Percentiles rank a stretch among this genome's conserved stretches.
These are phyloP conservation scores for Mimosa bimucronata DNA, from an alignment of 306 rosid genomes.

Conservation along the genomic window DNA sequence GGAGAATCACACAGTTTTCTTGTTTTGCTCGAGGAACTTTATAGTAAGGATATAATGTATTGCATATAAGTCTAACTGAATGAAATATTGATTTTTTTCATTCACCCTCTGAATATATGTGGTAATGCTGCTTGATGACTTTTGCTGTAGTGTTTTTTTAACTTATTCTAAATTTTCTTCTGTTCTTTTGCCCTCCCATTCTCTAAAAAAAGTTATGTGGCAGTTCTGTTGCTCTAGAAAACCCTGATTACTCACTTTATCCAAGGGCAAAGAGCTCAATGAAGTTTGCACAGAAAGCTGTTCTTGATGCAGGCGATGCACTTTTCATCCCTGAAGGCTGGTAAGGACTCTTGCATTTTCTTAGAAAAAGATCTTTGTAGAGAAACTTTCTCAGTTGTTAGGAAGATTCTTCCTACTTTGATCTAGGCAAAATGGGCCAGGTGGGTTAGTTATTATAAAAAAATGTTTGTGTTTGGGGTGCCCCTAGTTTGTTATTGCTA, in stretches of 20 bases:
- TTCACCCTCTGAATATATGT: conserved; percentile 4
- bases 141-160: background rate
- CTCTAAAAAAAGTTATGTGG: conserved; percentile 31
- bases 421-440: conserved; percentile 22
- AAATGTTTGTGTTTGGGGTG: conserved; percentile 19
- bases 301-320: conserved; percentile 88
- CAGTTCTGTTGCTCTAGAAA: conserved; percentile 83
- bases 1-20: background rate
- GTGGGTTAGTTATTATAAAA: conserved; percentile 22
- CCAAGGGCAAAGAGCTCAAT: conserved; percentile 75
- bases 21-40: background rate
- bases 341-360: conserved; percentile 52
- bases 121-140: background rate
- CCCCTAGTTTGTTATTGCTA: conserved; percentile 1
- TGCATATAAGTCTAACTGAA: background rate
- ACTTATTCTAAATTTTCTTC: conserved; percentile 13
- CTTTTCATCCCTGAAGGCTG: conserved; percentile 99
- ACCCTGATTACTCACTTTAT: conserved; percentile 69
- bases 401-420: conserved; percentile 32
- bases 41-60: background rate
- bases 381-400: conserved; percentile 31
- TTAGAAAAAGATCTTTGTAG: conserved; percentile 17
- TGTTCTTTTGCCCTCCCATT: conserved; percentile 2
- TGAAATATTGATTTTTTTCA: conserved; percentile 2
- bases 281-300: conserved; percentile 68